Evolutionary conservation across 805 yeast genomes (phyloP).

Genomic region (Brettanomyces nanus): DNA sequence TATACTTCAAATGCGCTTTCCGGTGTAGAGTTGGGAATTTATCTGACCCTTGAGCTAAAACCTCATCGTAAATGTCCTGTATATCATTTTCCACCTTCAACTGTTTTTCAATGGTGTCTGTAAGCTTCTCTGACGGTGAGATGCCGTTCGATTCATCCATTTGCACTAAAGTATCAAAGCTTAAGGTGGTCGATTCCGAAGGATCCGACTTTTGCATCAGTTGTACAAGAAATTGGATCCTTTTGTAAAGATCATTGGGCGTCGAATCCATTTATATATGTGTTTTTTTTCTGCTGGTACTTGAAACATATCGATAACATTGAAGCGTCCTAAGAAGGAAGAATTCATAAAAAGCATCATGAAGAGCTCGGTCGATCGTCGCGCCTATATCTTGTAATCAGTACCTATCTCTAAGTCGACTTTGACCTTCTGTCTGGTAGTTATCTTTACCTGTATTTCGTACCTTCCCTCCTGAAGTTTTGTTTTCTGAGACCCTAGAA

Average conservation of each 20-base stretch:
- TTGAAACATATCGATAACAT: no score
- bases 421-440: background rate
- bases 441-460: background rate
- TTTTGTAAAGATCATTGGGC: background rate
- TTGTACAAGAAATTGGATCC: background rate
- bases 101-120: constrained; percentile 33
- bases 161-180: constrained; percentile 18
- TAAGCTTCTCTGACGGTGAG: constrained; percentile 15
- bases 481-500: constrained; percentile 2
- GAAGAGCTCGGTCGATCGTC: background rate
- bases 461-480: background rate
- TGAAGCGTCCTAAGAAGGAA: constrained; percentile 4
- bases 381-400: constrained; percentile 2
- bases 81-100: constrained; percentile 29
- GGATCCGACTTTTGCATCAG: background rate
- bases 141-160: constrained; percentile 15
- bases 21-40: constrained; percentile 22
- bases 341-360: background rate
- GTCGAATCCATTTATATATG: background rate
- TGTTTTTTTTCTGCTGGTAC: no score
- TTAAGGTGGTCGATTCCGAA: constrained; percentile 5
- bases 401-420: constrained; percentile 1
- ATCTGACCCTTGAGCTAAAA: constrained; percentile 23
- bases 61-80: constrained; percentile 24
- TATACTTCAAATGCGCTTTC: constrained; percentile 35